Evolutionary conservation across 306 rosid genomes (phyloP), one percentile per base, ranked within the genome.

Genomic region (Malus orientalis): DNA sequence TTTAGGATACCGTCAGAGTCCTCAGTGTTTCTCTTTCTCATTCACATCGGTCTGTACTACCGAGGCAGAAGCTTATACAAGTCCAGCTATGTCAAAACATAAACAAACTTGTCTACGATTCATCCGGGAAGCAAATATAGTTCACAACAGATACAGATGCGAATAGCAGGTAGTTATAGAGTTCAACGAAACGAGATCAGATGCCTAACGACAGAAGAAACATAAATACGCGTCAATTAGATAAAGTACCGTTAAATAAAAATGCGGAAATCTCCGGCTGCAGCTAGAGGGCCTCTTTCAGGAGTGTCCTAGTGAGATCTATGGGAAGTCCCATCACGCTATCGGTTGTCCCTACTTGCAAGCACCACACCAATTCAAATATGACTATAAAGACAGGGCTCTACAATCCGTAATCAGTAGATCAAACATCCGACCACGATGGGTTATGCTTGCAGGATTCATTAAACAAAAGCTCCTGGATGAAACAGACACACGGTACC

Each of bases 261-360:
- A 16, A 14, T 7, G n/a, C n/a, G 6, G 44, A 27, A 16, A 74
- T 61, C 77, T 13, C 20, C 27, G 8, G 16, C 42, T 11, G 77
- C 69, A 42, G 69, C 90, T 89, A 86, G 66, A 92, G 63, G 59
- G 86, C 92, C 71, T 87, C 97, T 83, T 85, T 82, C 33, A 95
- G 67, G 58, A 95, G 98, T 73, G 79, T 89, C 83, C 86, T 89
- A 12, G 99, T 89, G 67, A 91, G 81, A 57, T 82, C 82, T 86
- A 87, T 91, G 30, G 97, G 99, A 71, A 95, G 97, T 81, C 97
- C 97, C 97, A 95, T 92, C 86, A 95, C 97, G 27, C 99, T 95
- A 82, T 92, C 99, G 1, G 90, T 90, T 76, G 97, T 95, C 73
- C 99, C 97, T 68, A 84, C 93, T 96, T 95, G 97, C 87, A 83